Base-by-base conservation (phyloP, 805 yeast genomes). In the Saccharomycopsis oosterbeekiorum region DNA sequence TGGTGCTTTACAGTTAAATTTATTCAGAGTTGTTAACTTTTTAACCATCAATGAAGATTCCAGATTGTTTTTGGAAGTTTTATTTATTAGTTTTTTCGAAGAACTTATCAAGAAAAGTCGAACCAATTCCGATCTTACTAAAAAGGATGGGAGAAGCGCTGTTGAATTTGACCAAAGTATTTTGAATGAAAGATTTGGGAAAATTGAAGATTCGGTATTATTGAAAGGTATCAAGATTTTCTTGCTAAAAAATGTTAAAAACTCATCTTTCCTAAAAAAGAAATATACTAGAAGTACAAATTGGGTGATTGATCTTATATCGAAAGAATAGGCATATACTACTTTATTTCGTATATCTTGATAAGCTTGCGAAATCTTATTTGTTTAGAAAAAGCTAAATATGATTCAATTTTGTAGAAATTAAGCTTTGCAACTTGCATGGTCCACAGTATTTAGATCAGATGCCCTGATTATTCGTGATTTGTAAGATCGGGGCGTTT, bases 1-100 rank as follows among this genome's bases (percentile, higher is more conserved):
- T 67, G 89, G 88, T 1, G 78, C 85, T 0, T 75, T 93, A 63
- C 84, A 90, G 2, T 75, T 94, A 56, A 92, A 89, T 68, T 73
- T 88, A 1, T 77, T 94, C 65, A 82, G 87, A 65, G 84, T 84
- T 6, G 81, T 89, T 39, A 88, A 93, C 66, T 85, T 92, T 62
- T 72, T 92, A 61, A 82, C 90, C 0, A 74, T 88, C 12, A 77
- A 79, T 24, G 68, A 79, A 0, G 92, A 89, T 64, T 78, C 84
- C 1, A 78, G 78, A 43, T 71, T 90, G 21, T 89, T 93, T 67
- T 63, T 89, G 65, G 97, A 93, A 69, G 79, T 90, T 36, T 71
- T 89, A 58, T 71, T 92, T 59, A 85, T 87, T 29, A 82, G 86
- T 6, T 77, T 90, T 65, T 76, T 89, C 50, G 86, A 88, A 62